phyloP scores from a whole-genome alignment of 179 eudicot genomes.

The Silene vulgaris region DNA sequence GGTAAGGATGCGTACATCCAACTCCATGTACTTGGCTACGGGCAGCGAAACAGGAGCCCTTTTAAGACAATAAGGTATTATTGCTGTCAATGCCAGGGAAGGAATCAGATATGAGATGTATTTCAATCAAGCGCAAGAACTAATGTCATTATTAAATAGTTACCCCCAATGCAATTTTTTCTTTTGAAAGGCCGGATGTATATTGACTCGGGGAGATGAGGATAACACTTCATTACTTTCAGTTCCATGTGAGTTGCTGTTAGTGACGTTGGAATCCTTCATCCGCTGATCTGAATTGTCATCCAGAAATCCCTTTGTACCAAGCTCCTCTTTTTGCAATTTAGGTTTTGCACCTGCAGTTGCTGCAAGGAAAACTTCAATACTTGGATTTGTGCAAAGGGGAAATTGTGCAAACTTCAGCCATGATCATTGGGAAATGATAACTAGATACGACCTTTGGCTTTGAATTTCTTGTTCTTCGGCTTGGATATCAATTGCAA shows the following conservation, averaged over 20 bases:
- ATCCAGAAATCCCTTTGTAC: slow-evolving; percentile 16
- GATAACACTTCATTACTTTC: slow-evolving; percentile 17
- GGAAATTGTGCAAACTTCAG: not conserved
- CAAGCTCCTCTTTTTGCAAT: slow-evolving; percentile 10
- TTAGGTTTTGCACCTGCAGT: slow-evolving; percentile 20
- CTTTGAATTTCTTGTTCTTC: slow-evolving; percentile 31
- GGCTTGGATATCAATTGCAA: slow-evolving; percentile 31
- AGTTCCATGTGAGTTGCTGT: not conserved
- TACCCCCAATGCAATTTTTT: slow-evolving; percentile 46
- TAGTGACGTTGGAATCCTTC: slow-evolving; percentile 16
- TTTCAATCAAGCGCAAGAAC: not conserved
- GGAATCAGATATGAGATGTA: not conserved
- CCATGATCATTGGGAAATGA: not conserved
- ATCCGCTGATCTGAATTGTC: slow-evolving; percentile 16
- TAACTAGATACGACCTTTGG: slow-evolving; percentile 21
- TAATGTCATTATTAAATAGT: not conserved
- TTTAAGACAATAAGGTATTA: too few relatives aligned
- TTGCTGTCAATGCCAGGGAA: not conserved
- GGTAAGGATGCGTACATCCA: not conserved
- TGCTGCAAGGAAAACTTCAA: not conserved
- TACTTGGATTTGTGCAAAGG: not conserved
- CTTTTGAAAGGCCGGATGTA: slow-evolving; percentile 32
- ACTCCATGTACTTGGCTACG: not conserved
- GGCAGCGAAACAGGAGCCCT: not conserved
- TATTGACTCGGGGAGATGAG: slow-evolving; percentile 14